Evolutionary conservation across 345 rosid genomes (phyloP), one percentile per base, ranked within the genome.

Genomic region (Combretum micranthum): DNA sequence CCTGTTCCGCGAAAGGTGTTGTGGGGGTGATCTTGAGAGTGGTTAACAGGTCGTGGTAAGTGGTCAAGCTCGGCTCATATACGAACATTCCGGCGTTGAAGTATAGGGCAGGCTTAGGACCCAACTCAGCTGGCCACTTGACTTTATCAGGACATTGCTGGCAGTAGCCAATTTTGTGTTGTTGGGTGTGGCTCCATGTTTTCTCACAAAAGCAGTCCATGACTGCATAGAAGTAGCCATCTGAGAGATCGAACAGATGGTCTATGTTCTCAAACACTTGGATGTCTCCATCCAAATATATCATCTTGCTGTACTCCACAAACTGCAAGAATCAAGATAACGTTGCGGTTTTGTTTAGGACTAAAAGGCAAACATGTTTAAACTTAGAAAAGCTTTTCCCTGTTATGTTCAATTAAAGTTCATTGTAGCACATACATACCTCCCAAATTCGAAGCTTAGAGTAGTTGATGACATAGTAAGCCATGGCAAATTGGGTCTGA

Each of bases 181-280:
- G 73, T 3, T 50, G 64, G n/a, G 70, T 53, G 39, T 25, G 56
- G 45, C 73, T 32, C 83, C 83, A 79, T 1, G 64, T 67, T 49
- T 60, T 53, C 66, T 79, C 83, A 20, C 83, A 79, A 65, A 72
- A 75, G 18, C 78, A 79, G 64, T 79, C 80, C 80, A 69, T 79
- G 10, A 70, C 78, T 15, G 74, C 80, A 18, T 79, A 79, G 25
- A 75, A 79, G 23, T 67, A 51, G 12, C 78, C 76, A 23, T 65
- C 67, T 13, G 51, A 20, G 17, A 59, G 4, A n/a, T n/a, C n/a
- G n/a, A n/a, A n/a, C n/a, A n/a, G 69, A 42, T 71, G 73, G 70
- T 71, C 79, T 4, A 75, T 61, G 65, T 50, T 75, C 12, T 64
- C 73, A 44, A 63, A 75, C 3, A 71, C 79, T 57, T 75, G n/a